Base-by-base conservation (phyloP, 345 rosid species). In the Psidium friedrichsthalianum region DNA sequence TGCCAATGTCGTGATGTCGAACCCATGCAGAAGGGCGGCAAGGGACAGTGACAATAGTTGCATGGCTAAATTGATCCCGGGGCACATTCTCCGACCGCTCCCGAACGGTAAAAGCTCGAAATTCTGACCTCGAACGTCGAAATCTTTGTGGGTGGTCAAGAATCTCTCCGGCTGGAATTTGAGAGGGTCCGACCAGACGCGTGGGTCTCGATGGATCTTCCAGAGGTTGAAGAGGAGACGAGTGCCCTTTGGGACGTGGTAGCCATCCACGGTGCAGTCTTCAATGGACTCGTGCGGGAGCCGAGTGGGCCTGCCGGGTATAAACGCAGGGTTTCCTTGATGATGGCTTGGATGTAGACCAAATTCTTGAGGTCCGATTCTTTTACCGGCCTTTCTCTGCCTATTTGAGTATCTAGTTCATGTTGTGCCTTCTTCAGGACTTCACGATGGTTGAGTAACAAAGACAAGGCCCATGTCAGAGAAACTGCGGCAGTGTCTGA, bases 401-500 rank as follows among this genome's bases (percentile, higher is more conserved):
- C 94, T 10, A 91, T 84, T 21, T 61, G 83, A 14, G 40, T 82
- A 83, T 92, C 95, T 7, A 91, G 49, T 74, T 92, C 95, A 49
- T 86, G 83, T 86, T 90, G 92, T 8, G 87, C 92, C 51, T 86
- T 89, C 47, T 87, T 87, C 25, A 91, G 15, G 56, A 86, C 61
- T 15, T 74, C 64, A 13, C 57, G 87, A 18, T 92, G 85, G 90
- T 92, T 92, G 74, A 93, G 86, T 22, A 92, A 83, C 42, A 90
- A 83, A 69, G 95, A 83, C 2, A 92, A 64, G 18, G 89, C 88
- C 94, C 95, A 93, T 82, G 90, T 88, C 52, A 89, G 36, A n/a
- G 93, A 74, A 8, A 89, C 87, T 1, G 88, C 74, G 18, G 92
- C 88, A 1, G 91, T 91, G 27, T 93, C 93, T 2, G 91, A 85